Conservation (phyloP, 805 yeast species). For the Candida nonsorbophila region DNA sequence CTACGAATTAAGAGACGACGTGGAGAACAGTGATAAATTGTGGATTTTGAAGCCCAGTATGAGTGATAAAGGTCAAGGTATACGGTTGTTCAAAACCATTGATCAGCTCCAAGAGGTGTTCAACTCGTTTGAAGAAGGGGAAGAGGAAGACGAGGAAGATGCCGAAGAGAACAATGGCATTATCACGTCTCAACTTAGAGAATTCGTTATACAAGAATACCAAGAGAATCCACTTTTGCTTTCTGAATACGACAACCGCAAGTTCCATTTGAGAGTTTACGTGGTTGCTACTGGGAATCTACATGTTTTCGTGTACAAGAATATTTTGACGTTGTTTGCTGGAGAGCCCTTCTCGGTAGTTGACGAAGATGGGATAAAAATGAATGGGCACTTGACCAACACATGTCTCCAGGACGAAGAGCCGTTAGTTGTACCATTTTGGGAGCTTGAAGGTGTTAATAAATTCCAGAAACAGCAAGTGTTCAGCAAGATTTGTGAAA, state of each 20-base stretch:
- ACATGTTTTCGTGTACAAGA: constrained; percentile 70
- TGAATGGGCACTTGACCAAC: constrained; percentile 84
- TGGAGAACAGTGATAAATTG: constrained; percentile 54
- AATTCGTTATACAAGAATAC: constrained; percentile 87
- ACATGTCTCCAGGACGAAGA: constrained; percentile 76
- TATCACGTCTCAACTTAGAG: constrained; percentile 81
- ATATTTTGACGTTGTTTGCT: constrained; percentile 82
- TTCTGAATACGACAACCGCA: constrained; percentile 53
- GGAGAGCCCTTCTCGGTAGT: constrained; percentile 28
- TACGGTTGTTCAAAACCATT: constrained; percentile 70
- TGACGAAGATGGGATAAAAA: constrained; percentile 27
- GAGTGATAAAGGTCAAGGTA: constrained; percentile 97
- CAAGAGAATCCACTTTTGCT: constrained; percentile 63
- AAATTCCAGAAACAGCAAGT: constrained; percentile 34
- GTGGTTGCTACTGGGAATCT: constrained; percentile 72
- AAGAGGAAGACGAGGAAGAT: constrained; percentile 47
- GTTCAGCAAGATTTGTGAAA: constrained; percentile 50
- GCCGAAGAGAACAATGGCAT: constrained; percentile 50
- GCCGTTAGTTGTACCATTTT: constrained; percentile 60
- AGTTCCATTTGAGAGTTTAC: constrained; percentile 87
- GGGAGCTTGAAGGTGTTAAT: constrained; percentile 43
- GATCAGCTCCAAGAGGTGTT: constrained; percentile 80
- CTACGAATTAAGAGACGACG: constrained; percentile 78
- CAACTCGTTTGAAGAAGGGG: constrained; percentile 79
- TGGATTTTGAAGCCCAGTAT: constrained; percentile 95